Evolutionary conservation across 768 basidiomycete genomes (phyloP), one percentile per base, ranked within the genome.

Genomic region (Tylopilus felleus): DNA sequence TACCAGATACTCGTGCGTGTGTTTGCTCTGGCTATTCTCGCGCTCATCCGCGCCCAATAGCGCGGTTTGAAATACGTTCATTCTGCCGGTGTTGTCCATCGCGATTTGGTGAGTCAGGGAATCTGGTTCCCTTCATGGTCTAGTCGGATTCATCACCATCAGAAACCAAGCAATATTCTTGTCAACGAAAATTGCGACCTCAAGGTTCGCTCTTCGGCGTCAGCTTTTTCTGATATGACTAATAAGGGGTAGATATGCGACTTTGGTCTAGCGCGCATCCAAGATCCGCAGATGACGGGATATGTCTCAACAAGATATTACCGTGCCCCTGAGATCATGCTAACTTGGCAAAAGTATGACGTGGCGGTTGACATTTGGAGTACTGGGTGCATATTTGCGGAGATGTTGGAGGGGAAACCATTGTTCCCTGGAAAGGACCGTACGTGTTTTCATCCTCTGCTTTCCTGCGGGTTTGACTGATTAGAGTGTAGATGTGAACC

Each of bases 291-390:
- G 71, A 99, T 99, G 97, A 99, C 97, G 1, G 97, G 97, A 58
- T 99, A 98, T 68, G 97, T 98, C 57, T 98, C 97, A 53, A 99
- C 97, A 48, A 81, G 97, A 61, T 99, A 99, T 75, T 99, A 99
- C 71, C 88, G 97, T 48, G 97, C 97, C 7, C 97, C 97, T 6
- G 97, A 99, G 74, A 99, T 99, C 76, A 99, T 99, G 97, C 81
- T 99, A 69, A 99, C 97, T 36, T 99, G 97, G 97, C 97, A 99
- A 73, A 98, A 98, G 77, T 99, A 99, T 75, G 96, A 98, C 71
- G 95, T 98, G 52, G 97, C 96, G 47, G 97, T 99, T 58, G 97
- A 99, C 70, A 96, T 98, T 69, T 98, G 97, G 97, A 95, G 92
- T 66, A 94, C 95, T 12, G 97, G 95, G 7, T 99, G 97, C 76